Base-by-base conservation (phyloP, 2,329 filamentous ascomycete genomes). In the Nemania sp. region DNA sequence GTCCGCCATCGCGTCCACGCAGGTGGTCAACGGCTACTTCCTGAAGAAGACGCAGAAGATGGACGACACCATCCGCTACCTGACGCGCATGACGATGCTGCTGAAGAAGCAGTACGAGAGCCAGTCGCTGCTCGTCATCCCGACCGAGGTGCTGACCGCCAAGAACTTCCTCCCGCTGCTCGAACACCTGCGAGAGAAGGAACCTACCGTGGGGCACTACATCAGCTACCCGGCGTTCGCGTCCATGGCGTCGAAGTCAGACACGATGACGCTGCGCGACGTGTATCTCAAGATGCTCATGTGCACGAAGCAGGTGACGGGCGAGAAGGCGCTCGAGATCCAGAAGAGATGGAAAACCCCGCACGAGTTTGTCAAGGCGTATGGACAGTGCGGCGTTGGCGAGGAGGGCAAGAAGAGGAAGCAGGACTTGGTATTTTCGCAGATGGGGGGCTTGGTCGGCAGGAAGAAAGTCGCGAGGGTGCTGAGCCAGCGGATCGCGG, bases 241-340 rank as follows among this genome's bases (percentile, higher is more conserved):
- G 0, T 87, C 86, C 0, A 76, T 94, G 46, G 86, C 86, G 0
- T 90, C 88, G 9, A 95, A 95, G 73, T 91, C 89, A 0, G 88
- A 90, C 54, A 83, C 83, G 60, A 83, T 92, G 67, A 90, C 90
- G 0, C 77, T 94, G 10, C 81, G 89, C 57, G 91, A 95, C 68
- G 74, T 93, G 0, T 94, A 86, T 67, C 77, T 95, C 25, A 93
- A 93, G 74, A 94, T 95, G 90, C 81, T 95, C 49, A 92, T 95
- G 90, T 91, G 89, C 64, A 91, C 85, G 1, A 83, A 83, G 56
- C 89, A 90, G 1, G 80, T 95, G 12, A 90, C 89, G 0, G 89
- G 88, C 2, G 90, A 93, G 67, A 91, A 90, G 68, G 91, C 91
- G 0, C 74, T 93, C 5, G 90, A 91, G 74, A 91, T 95, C 12